Base-by-base conservation (phyloP, 441 rosid species). In the Jatropha multifida region DNA sequence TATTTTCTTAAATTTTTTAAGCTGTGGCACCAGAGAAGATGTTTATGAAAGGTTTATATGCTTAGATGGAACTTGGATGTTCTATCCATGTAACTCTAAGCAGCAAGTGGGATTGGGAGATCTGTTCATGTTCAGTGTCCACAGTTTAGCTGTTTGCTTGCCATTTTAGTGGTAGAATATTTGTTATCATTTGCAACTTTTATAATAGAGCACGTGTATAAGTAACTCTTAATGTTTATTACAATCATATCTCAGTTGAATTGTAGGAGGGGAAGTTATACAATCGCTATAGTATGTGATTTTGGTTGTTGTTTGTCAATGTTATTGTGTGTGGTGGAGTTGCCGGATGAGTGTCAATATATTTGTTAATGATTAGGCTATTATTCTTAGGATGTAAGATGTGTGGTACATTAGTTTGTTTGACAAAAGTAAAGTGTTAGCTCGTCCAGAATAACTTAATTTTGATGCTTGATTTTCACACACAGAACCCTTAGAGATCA, bases 221-320 rank as follows among this genome's bases (percentile, higher is more conserved):
- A 44, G 10, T 44, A 6, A 11, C 48, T 2, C 15, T 38, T 10
- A 4, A n/a, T 3, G 13, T 44, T 44, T 6, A 41, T n/a, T 7
- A 5, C 7, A 18, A 15, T 2, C n/a, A 54, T 40, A 32, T 56
- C 27, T 68, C 59, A 26, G 41, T 68, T n/a, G 8, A 18, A 10
- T 17, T 44, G 26, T 48, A 37, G 58, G 58, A 52, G 18, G 15
- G 72, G 42, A 5, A 9, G 3, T 32, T 27, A 7, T 27, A 27
- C 17, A 18, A 15, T 26, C 0, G 60, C 18, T 38, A 49, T 2
- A 4, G n/a, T 37, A 3, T 8, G 15, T 14, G 14, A 49, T 68
- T 38, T 49, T 49, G 11, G 5, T 67, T 68, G n/a, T 68, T 67
- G 10, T 68, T 68, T 68, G 58, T 46, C 44, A 46, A 23, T 20